Percentiles rank a stretch among this genome's conserved stretches.
Conservation (phyloP, 257 asterid species). For the Osmanthus fragrans region DNA sequence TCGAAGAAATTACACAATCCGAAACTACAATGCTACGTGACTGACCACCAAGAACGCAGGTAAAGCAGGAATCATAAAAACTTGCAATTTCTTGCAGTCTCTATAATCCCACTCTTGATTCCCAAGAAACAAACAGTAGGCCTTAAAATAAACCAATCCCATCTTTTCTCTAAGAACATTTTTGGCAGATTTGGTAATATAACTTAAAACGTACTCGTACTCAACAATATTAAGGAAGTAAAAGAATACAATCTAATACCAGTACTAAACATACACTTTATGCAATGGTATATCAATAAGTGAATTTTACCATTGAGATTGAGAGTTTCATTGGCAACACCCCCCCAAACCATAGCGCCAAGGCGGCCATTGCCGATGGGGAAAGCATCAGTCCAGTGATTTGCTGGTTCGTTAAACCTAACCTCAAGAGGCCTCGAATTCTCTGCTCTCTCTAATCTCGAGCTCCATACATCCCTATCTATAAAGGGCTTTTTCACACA, state of each 20-base stretch:
- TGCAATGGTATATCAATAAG: neutral
- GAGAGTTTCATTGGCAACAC: slow-evolving; percentile 52
- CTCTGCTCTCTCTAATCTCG: slow-evolving; percentile 33
- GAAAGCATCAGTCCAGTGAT: slow-evolving; percentile 86
- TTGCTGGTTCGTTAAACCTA: slow-evolving; percentile 52
- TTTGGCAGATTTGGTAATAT: no score
- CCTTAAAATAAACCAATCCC: neutral
- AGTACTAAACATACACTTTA: neutral
- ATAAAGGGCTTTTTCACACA: slow-evolving; percentile 26
- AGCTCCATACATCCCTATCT: slow-evolving; percentile 59
- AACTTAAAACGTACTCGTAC: no score
- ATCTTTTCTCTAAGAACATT: no score
- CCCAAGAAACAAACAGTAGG: neutral
- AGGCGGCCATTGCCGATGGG: slow-evolving; percentile 86
- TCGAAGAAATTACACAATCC: neutral
- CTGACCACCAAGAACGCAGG: no score
- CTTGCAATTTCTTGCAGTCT: no score
- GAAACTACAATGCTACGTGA: neutral
- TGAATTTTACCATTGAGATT: slow-evolving; percentile 67
- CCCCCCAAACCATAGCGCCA: slow-evolving; percentile 89
- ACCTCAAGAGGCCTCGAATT: slow-evolving; percentile 50
- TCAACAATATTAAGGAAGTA: no score
- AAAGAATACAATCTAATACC: neutral
- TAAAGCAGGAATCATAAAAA: no score
- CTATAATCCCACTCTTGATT: neutral